These are phyloP conservation scores for Ascomycota sp. DNA, from an alignment of 2,329 filamentous ascomycete species.

Conservation along the genomic window DNA sequence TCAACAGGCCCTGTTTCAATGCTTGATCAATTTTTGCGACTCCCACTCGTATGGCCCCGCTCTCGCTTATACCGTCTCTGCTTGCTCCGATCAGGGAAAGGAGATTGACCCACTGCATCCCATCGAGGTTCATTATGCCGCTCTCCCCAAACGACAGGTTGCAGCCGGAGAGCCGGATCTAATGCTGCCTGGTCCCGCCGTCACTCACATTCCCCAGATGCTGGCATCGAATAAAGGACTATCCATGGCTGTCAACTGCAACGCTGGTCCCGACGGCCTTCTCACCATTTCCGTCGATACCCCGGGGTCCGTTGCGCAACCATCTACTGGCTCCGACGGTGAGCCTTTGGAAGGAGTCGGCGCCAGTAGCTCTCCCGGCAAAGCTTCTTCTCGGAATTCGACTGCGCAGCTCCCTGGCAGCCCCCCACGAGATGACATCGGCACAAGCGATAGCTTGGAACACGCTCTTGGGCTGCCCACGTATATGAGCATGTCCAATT, in stretches of 20 bases:
- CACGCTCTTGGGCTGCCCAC: too few species aligned
- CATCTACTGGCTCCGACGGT: background rate
- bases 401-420: too few species aligned
- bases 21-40: conserved; percentile 10
- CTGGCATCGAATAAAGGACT: conserved; percentile 6
- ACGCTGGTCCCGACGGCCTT: conserved; percentile 12
- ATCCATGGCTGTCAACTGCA: conserved; percentile 9
- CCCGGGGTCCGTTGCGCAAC: conserved; percentile 3
- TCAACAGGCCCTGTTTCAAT: conserved; percentile 11
- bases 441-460: too few species aligned
- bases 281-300: conserved; percentile 10
- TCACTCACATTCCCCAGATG: background rate
- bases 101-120: conserved; percentile 11
- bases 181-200: conserved; percentile 1
- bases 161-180: conserved; percentile 1
- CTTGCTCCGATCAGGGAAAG: conserved; percentile 9
- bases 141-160: conserved; percentile 2
- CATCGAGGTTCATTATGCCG: conserved; percentile 8
- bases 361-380: background rate
- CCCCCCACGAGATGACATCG: too few species aligned
- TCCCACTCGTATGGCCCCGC: conserved; percentile 10
- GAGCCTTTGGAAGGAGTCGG: background rate
- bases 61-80: conserved; percentile 7
- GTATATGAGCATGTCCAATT: too few species aligned
- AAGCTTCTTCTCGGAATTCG: background rate